Conservation (phyloP, 148 eudicot species). For the Salicornia ramosissima region DNA sequence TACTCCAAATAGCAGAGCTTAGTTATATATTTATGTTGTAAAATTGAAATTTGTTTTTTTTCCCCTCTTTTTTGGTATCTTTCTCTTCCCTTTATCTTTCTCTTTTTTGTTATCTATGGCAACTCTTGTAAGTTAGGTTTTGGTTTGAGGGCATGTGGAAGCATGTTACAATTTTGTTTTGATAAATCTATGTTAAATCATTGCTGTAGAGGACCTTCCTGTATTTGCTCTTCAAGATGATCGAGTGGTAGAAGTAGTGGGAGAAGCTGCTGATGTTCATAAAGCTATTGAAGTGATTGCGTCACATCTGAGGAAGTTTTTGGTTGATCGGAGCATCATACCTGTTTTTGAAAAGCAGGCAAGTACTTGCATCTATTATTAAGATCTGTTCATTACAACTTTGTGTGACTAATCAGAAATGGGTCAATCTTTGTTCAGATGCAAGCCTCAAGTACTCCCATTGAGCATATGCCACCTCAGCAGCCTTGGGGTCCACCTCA, state of each 20-base stretch:
- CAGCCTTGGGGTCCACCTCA: conserved; percentile 83
- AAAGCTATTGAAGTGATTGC: conserved; percentile 78
- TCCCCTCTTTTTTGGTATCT: background rate
- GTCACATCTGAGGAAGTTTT: conserved; percentile 78
- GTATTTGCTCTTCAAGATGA: conserved; percentile 89
- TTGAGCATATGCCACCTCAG: conserved; percentile 64
- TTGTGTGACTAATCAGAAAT: background rate
- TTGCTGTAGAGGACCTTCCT: conserved; percentile 66
- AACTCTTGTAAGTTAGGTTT: background rate
- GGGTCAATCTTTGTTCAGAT: conserved; percentile 39
- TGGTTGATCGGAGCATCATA: conserved; percentile 80
- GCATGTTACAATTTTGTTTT: background rate
- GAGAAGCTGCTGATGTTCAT: conserved; percentile 71
- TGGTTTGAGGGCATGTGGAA: background rate
- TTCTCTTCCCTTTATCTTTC: background rate
- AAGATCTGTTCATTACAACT: background rate
- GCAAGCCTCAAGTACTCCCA: conserved; percentile 64
- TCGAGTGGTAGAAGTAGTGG: conserved; percentile 76
- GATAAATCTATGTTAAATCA: background rate
- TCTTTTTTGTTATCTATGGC: no score
- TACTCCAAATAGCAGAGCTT: background rate
- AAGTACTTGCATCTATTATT: background rate
- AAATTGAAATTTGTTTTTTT: background rate
- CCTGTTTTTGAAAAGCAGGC: conserved; percentile 77
- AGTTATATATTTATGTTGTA: background rate